phyloP scores from a whole-genome alignment of 2,329 filamentous ascomycete genomes.

The Nemania sp. region DNA sequence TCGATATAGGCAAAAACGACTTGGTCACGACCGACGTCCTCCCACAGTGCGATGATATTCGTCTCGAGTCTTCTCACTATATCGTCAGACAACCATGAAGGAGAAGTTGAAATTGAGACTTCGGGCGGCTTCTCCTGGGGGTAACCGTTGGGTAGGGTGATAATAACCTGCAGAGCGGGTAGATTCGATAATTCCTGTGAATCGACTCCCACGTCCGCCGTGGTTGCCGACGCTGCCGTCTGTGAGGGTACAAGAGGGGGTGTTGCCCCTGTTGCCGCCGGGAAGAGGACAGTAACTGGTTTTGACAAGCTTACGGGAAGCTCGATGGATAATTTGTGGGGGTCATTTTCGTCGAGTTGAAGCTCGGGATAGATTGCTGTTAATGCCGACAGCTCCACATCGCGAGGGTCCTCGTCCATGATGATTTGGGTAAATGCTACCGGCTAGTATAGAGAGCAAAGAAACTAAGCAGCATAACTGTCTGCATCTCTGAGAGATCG shows the following conservation, averaged over 20 bases:
- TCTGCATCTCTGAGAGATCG: constrained; percentile 38
- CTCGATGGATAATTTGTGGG: constrained; percentile 66
- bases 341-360: constrained; percentile 56
- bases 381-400: constrained; percentile 70
- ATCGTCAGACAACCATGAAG: constrained; percentile 66
- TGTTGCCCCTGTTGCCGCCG: constrained; percentile 57
- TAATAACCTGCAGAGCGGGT: constrained; percentile 66
- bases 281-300: constrained; percentile 69
- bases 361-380: constrained; percentile 77
- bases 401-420: constrained; percentile 61
- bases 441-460: constrained; percentile 37
- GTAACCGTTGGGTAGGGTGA: constrained; percentile 69
- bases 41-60: constrained; percentile 68
- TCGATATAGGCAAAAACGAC: constrained; percentile 74
- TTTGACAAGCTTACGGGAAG: constrained; percentile 67
- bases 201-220: constrained; percentile 47
- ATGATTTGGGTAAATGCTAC: constrained; percentile 46
- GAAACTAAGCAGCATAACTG: constrained; percentile 32
- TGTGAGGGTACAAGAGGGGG: constrained; percentile 40
- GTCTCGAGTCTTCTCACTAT: constrained; percentile 63
- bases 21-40: constrained; percentile 69
- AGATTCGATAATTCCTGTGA: constrained; percentile 67
- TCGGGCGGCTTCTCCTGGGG: constrained; percentile 64
- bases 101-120: constrained; percentile 64
- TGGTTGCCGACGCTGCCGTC: constrained; percentile 14